Percentiles rank a stretch among this genome's conserved stretches.
phyloP scores from a whole-genome alignment of 805 yeast species.

The Metschnikowia vanudenii region DNA sequence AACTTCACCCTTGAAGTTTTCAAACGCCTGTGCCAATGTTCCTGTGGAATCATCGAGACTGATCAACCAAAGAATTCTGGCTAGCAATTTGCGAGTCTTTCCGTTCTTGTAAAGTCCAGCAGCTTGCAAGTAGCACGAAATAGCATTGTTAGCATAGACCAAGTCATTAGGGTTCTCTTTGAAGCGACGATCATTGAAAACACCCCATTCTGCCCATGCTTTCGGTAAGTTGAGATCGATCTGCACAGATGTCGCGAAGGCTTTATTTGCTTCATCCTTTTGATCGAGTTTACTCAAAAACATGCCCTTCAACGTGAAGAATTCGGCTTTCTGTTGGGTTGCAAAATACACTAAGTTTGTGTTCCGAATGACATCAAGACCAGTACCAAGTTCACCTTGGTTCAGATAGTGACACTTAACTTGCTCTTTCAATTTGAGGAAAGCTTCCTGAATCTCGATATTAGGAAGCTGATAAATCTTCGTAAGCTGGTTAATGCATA shows the following conservation, averaged over 20 bases:
- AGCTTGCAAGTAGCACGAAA: constrained; percentile 94
- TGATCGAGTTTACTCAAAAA: constrained; percentile 88
- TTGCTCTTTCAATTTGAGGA: constrained; percentile 91
- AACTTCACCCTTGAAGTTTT: constrained; percentile 88
- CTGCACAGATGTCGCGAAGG: constrained; percentile 97
- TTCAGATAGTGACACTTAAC: constrained; percentile 97
- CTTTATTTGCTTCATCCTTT: constrained; percentile 94
- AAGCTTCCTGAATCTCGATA: constrained; percentile 97
- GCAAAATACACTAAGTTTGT: constrained; percentile 95
- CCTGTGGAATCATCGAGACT: constrained; percentile 86
- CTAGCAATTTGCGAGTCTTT: constrained; percentile 81
- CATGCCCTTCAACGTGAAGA: constrained; percentile 97
- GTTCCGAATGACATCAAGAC: constrained; percentile 93
- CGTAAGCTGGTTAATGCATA: constrained; percentile 87
- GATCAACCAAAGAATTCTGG: constrained; percentile 90
- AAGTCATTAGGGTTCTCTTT: constrained; percentile 80
- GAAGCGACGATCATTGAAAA: constrained; percentile 84
- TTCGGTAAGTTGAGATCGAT: constrained; percentile 90
- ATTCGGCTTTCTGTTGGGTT: constrained; percentile 96
- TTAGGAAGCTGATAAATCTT: constrained; percentile 94
- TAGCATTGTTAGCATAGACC: constrained; percentile 86
- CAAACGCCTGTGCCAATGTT: constrained; percentile 81
- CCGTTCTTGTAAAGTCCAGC: constrained; percentile 94
- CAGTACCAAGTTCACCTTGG: constrained; percentile 86
- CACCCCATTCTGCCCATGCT: constrained; percentile 99